These are phyloP conservation scores for Mycosarcoma mackinlayi DNA, from an alignment of 1,284 basidiomycete genomes.

Conservation along the genomic window DNA sequence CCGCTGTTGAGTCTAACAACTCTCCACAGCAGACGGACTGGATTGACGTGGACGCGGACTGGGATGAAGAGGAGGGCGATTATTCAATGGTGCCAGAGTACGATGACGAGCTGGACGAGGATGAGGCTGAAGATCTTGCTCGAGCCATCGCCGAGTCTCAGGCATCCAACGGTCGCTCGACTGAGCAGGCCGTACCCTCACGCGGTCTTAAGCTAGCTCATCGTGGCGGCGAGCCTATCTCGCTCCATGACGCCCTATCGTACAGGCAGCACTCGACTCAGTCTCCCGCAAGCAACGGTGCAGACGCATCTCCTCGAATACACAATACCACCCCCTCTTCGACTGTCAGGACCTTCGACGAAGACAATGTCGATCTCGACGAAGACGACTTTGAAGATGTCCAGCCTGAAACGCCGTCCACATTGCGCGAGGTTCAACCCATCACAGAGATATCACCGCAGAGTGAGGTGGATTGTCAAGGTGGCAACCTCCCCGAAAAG, in stretches of 20 bases:
- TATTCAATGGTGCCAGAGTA: conserved; percentile 11
- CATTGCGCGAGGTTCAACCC: conserved; percentile 19
- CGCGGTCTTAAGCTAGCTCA: conserved; percentile 24
- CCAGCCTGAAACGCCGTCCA: conserved; percentile 11
- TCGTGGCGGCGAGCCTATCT: conserved; percentile 36
- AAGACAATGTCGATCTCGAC: conserved; percentile 22
- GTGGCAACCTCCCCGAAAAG: not conserved
- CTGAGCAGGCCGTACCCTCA: not conserved
- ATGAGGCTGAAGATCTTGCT: conserved; percentile 57
- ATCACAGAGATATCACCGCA: not conserved
- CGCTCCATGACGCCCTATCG: conserved; percentile 35
- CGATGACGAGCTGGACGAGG: conserved; percentile 43
- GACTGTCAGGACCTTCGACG: not conserved
- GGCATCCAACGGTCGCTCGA: not conserved
- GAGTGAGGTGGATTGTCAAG: not conserved
- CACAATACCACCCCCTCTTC: not conserved
- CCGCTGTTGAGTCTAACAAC: conserved; percentile 1
- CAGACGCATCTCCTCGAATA: too few relatives aligned
- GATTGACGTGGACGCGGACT: conserved; percentile 43
- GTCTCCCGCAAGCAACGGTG: not conserved
- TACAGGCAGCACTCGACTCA: conserved; percentile 1
- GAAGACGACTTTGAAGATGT: conserved; percentile 48
- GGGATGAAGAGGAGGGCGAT: conserved; percentile 18
- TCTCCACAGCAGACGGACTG: conserved; percentile 18
- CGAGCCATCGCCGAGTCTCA: conserved; percentile 51